These are phyloP conservation scores for Diaporthe destruens DNA, from an alignment of 2,329 filamentous ascomycete genomes.

Conservation along the genomic window DNA sequence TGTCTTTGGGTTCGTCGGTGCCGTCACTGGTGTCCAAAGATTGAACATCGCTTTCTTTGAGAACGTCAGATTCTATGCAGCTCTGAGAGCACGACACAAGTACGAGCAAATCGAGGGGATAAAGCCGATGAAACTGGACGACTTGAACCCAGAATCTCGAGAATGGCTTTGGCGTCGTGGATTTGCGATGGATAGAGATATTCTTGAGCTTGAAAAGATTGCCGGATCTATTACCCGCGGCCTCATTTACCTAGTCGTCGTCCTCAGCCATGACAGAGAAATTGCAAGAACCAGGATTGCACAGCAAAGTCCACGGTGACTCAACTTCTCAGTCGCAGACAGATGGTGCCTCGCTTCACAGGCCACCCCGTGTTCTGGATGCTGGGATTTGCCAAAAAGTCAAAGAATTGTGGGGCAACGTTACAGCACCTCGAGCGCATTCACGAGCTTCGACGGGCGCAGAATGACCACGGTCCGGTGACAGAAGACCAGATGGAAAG, in stretches of 20 bases:
- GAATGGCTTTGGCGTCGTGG: conserved; percentile 10
- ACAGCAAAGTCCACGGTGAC: neutral
- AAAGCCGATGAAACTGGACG: neutral
- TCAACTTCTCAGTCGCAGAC: conserved; percentile 4
- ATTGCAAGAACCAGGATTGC: neutral
- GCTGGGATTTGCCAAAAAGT: neutral
- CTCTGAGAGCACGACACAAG: neutral
- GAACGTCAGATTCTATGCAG: conserved; percentile 13
- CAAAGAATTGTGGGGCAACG: neutral
- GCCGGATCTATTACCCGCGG: neutral
- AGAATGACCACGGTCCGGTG: neutral
- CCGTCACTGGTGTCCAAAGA: neutral
- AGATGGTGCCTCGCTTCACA: too few species aligned
- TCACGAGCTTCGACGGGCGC: neutral
- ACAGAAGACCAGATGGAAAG: conserved; percentile 8
- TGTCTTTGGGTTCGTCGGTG: neutral
- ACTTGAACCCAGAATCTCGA: neutral
- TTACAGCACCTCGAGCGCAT: neutral
- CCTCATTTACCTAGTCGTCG: neutral
- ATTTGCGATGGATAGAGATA: neutral
- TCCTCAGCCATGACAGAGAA: neutral
- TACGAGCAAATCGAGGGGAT: neutral
- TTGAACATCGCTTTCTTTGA: conserved; percentile 1
- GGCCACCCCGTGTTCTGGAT: neutral
- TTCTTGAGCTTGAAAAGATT: conserved; percentile 5